Evolutionary conservation across 2,329 filamentous ascomycete genomes (phyloP).

Genomic region (Microcyclospora tardicrescens): DNA sequence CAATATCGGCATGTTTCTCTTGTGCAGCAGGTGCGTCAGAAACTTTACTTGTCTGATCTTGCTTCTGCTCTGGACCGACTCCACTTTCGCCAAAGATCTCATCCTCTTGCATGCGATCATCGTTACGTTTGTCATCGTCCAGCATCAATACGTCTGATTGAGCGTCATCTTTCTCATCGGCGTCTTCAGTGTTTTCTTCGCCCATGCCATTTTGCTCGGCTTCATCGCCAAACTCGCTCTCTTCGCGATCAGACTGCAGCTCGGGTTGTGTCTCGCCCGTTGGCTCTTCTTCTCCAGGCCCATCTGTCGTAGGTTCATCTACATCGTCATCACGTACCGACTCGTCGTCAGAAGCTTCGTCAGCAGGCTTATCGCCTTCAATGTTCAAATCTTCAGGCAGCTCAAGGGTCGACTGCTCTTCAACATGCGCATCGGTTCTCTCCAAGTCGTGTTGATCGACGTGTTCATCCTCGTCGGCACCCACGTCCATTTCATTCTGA

Average conservation of each 20-base stretch:
- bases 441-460: slow-evolving; percentile 55
- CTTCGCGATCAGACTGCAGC: background rate
- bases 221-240: slow-evolving; percentile 6
- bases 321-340: slow-evolving; percentile 13
- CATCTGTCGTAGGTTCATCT: slow-evolving; percentile 7
- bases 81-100: slow-evolving; percentile 32
- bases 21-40: slow-evolving; percentile 29
- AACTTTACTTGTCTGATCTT: slow-evolving; percentile 4
- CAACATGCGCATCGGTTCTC: slow-evolving; percentile 58
- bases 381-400: slow-evolving; percentile 81
- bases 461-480: slow-evolving; percentile 42
- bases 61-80: slow-evolving; percentile 7
- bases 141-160: slow-evolving; percentile 16
- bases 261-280: slow-evolving; percentile 13
- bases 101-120: slow-evolving; percentile 29
- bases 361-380: slow-evolving; percentile 49
- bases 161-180: slow-evolving; percentile 35
- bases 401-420: slow-evolving; percentile 70
- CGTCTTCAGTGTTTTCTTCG: slow-evolving; percentile 49
- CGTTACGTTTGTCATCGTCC: slow-evolving; percentile 26
- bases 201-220: slow-evolving; percentile 23
- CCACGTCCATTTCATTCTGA: slow-evolving; percentile 26
- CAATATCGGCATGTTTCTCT: slow-evolving; percentile 28
- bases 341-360: slow-evolving; percentile 33
- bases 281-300: slow-evolving; percentile 8